Evolutionary conservation across 2,329 filamentous ascomycete species (phyloP).

Genomic region (Daldinia sp.): DNA sequence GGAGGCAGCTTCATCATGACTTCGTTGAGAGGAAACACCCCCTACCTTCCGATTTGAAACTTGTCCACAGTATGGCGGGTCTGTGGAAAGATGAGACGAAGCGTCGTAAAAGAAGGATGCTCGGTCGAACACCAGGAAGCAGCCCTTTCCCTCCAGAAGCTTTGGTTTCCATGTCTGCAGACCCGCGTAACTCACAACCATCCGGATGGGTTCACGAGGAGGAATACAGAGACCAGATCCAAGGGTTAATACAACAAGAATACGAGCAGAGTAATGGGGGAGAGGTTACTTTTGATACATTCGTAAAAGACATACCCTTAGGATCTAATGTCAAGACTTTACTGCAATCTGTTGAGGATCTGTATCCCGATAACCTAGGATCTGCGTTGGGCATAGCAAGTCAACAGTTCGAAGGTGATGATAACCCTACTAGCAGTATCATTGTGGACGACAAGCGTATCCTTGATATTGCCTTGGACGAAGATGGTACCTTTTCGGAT

Average conservation of each 20-base stretch:
- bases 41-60: constrained; percentile 75
- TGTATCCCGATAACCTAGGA: constrained; percentile 77
- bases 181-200: constrained; percentile 76
- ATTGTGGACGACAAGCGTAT: constrained; percentile 75
- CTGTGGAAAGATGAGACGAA: constrained; percentile 92
- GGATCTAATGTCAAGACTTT: constrained; percentile 77
- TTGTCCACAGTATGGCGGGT: constrained; percentile 93
- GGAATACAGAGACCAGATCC: constrained; percentile 77
- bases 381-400: constrained; percentile 59
- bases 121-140: constrained; percentile 70
- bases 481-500: constrained; percentile 62
- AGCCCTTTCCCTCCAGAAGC: constrained; percentile 86
- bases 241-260: constrained; percentile 74
- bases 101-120: constrained; percentile 79
- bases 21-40: constrained; percentile 80
- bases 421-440: constrained; percentile 59
- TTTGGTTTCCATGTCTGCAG: constrained; percentile 89
- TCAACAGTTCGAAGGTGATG: constrained; percentile 48
- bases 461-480: constrained; percentile 57
- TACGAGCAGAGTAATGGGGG: constrained; percentile 59
- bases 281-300: constrained; percentile 72
- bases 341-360: constrained; percentile 86
- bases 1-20: constrained; percentile 86
- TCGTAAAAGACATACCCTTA: constrained; percentile 66
- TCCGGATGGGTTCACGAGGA: constrained; percentile 94